phyloP scores from a whole-genome alignment of 108 stramenopile species.

The Bacterosira constricta region DNA sequence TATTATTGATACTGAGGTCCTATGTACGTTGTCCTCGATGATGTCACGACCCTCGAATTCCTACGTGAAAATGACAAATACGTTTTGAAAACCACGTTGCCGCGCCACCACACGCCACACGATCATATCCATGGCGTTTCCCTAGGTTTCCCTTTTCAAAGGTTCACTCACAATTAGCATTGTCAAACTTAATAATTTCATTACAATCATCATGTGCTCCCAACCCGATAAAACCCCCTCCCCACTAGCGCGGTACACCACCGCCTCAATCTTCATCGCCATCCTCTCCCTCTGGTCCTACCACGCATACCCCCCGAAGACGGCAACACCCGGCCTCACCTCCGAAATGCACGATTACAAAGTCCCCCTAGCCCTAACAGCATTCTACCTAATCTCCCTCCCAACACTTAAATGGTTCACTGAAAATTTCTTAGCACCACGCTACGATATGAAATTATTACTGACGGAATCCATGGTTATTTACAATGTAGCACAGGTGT shows the following conservation, averaged over 20 bases:
- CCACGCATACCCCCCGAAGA: slow-evolving; percentile 57
- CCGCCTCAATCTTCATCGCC: slow-evolving; percentile 68
- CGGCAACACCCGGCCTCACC: slow-evolving; percentile 63
- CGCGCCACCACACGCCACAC: too few species aligned
- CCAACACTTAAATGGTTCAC: slow-evolving; percentile 67
- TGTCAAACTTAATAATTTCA: too few species aligned
- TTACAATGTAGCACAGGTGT: slow-evolving; percentile 95
- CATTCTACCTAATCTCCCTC: slow-evolving; percentile 72
- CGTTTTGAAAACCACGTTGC: too few species aligned
- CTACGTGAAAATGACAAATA: too few species aligned
- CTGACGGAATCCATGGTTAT: slow-evolving; percentile 88
- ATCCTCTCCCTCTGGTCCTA: slow-evolving; percentile 78
- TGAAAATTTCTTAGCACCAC: slow-evolving; percentile 45
- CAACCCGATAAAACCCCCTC: slow-evolving; percentile 33
- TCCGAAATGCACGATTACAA: slow-evolving; percentile 59
- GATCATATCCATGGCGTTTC: too few species aligned
- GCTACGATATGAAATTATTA: slow-evolving; percentile 77
- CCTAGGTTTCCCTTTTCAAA: too few species aligned
- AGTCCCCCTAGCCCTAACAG: slow-evolving; percentile 63
- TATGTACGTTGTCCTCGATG: too few species aligned
- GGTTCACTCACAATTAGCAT: too few species aligned
- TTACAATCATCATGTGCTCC: neutral
- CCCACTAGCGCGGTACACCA: slow-evolving; percentile 67
- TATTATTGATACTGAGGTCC: too few species aligned
- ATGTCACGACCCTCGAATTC: too few species aligned